Base-by-base conservation (phyloP, 2,329 filamentous ascomycete species). In the Colletotrichum tabaci region DNA sequence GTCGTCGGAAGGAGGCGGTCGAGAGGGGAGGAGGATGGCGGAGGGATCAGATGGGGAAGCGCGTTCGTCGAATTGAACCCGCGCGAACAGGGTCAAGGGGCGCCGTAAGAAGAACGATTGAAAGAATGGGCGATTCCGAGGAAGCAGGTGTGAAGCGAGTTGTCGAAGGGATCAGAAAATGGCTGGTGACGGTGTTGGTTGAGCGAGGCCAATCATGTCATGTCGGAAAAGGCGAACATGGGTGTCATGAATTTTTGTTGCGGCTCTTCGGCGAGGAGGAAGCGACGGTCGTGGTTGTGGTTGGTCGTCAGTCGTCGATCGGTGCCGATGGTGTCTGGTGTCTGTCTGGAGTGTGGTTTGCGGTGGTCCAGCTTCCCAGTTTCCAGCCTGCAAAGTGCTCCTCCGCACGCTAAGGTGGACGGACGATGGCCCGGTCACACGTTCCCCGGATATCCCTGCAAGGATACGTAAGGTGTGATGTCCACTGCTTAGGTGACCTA, bases 211-310 rank as follows among this genome's bases (percentile, higher is more conserved):
- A 62, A 67, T 67, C 57, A 71, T 67, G 57, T 47, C 50, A 64
- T 65, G 46, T 60, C 62, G 49, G n/a, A 26, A 57, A 40, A 56
- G 42, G 52, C 35, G 26, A 56, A 47, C 44, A 67, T 67, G 65
- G 57, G 46, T 47, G 44, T 67, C 61, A 63, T 42, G 56, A 55
- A 55, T n/a, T 57, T 46, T 47, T 35, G 46, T 47, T 71, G 68
- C 68, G 57, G 68, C 64, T 67, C 68, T 67, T 57, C n/a, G 64
- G 67, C 50, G 56, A 67, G 44, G 44, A 66, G 53, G 67, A 47
- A 42, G 46, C 38, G 52, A 55, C 56, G 61, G 47, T 55, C 44
- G 49, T 63, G 23, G 47, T 26, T 49, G 68, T 58, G 61, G 53
- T 66, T 42, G 67, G 65, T 42, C 26, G 42, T 56, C 49, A 63